Conservation (phyloP, 2,329 filamentous ascomycete species). For the Cordyceps javanica region DNA sequence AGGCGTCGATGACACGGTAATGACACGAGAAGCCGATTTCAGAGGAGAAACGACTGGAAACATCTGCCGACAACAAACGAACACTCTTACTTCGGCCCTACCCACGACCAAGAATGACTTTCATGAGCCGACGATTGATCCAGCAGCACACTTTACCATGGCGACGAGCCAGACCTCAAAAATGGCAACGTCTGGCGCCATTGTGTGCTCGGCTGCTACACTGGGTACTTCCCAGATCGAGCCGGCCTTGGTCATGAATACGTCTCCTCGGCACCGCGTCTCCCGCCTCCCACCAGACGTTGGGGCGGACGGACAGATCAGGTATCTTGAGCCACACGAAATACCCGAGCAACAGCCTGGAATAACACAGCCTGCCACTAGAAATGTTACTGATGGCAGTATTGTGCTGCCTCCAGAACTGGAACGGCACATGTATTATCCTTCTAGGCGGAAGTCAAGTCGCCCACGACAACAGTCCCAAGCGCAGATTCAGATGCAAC, state of each 20-base stretch:
- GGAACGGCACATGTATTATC: slow-evolving; percentile 7
- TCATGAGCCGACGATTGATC: background rate
- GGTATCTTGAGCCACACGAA: slow-evolving; percentile 1
- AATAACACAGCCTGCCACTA: background rate
- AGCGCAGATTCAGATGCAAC: background rate
- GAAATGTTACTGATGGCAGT: background rate
- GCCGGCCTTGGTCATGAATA: background rate
- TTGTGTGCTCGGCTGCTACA: background rate
- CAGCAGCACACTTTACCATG: background rate
- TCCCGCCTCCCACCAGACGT: background rate
- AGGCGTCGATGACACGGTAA: background rate
- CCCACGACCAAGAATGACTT: background rate
- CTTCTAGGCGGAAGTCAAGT: background rate
- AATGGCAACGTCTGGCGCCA: background rate
- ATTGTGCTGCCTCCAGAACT: background rate
- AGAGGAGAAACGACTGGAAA: background rate
- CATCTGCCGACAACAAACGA: background rate
- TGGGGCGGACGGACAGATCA: background rate
- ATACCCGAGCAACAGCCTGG: background rate
- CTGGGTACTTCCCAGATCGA: background rate
- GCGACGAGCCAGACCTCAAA: background rate
- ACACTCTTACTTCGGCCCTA: background rate
- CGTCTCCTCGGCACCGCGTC: slow-evolving; percentile 2
- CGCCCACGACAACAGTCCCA: background rate
- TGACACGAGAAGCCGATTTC: background rate